Percentiles rank a stretch among this genome's conserved stretches.
phyloP scores from a whole-genome alignment of 2,329 filamentous ascomycete species.

The Monilinia polystroma region DNA sequence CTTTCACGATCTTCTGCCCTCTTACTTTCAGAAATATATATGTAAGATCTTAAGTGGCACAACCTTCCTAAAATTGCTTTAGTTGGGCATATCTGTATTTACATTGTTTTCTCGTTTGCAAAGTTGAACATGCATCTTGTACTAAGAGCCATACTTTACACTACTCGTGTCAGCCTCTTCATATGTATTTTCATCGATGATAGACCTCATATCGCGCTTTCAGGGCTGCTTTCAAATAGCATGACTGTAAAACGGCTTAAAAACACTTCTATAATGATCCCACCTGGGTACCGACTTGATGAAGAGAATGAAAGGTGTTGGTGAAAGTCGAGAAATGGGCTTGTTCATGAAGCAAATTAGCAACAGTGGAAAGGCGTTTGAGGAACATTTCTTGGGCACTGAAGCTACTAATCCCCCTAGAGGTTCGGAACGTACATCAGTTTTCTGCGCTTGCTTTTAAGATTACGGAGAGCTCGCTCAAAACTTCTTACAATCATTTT shows the following conservation, averaged over 20 bases:
- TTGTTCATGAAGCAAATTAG: conserved; percentile 17
- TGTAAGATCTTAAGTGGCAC: too few species aligned
- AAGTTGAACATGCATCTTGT: too few species aligned
- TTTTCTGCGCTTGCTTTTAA: not conserved
- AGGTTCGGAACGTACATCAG: not conserved
- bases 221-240: not conserved
- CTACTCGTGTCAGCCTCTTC: too few species aligned
- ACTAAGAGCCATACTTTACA: too few species aligned
- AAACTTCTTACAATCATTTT: conserved; percentile 16
- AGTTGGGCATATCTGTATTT: too few species aligned
- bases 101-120: too few species aligned
- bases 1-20: too few species aligned
- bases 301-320: not conserved
- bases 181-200: too few species aligned
- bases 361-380: not conserved
- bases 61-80: too few species aligned
- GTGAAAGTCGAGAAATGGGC: not conserved
- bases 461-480: conserved; percentile 14
- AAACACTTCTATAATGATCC: not conserved
- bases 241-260: not conserved
- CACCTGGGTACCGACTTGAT: conserved; percentile 10
- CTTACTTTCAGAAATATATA: too few species aligned
- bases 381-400: conserved; percentile 14
- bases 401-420: conserved; percentile 1
- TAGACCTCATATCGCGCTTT: too few species aligned